Conservation (phyloP, 2,329 filamentous ascomycete species). For the Penicillium palitans region DNA sequence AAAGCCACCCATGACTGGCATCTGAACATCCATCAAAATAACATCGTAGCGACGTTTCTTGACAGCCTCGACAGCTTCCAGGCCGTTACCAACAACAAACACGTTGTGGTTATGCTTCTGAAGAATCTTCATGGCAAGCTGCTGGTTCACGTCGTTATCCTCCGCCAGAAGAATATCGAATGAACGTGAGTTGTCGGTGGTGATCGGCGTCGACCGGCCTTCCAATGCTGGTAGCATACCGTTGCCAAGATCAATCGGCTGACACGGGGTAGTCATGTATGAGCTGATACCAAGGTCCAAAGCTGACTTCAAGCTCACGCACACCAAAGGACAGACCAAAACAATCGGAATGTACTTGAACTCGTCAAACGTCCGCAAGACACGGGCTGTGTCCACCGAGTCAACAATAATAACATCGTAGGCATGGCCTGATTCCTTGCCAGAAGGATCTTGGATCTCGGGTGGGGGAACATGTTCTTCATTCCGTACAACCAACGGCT, state of each 20-base stretch:
- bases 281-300: slow-evolving; percentile 96
- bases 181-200: slow-evolving; percentile 90
- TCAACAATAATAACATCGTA: slow-evolving; percentile 98
- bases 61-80: slow-evolving; percentile 89
- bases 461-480: slow-evolving; percentile 64
- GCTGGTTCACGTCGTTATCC: slow-evolving; percentile 96
- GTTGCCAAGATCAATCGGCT: slow-evolving; percentile 90
- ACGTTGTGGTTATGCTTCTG: slow-evolving; percentile 81
- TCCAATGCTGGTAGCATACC: slow-evolving; percentile 95
- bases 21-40: slow-evolving; percentile 98
- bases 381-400: slow-evolving; percentile 84
- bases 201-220: slow-evolving; percentile 84
- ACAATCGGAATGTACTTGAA: slow-evolving; percentile 99
- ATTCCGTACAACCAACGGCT: slow-evolving; percentile 82
- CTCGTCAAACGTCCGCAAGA: slow-evolving; percentile 81
- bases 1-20: slow-evolving; percentile 99
- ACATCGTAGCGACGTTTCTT: slow-evolving; percentile 92
- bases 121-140: slow-evolving; percentile 91
- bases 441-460: slow-evolving; percentile 53
- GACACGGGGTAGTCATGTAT: slow-evolving; percentile 96
- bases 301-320: slow-evolving; percentile 89
- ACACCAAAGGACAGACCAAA: slow-evolving; percentile 81
- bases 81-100: slow-evolving; percentile 84
- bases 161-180: slow-evolving; percentile 95
- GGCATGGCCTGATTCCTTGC: slow-evolving; percentile 55